Evolutionary conservation across 2,329 filamentous ascomycete species (phyloP).

Genomic region (Paraconiothyrium brasiliense): DNA sequence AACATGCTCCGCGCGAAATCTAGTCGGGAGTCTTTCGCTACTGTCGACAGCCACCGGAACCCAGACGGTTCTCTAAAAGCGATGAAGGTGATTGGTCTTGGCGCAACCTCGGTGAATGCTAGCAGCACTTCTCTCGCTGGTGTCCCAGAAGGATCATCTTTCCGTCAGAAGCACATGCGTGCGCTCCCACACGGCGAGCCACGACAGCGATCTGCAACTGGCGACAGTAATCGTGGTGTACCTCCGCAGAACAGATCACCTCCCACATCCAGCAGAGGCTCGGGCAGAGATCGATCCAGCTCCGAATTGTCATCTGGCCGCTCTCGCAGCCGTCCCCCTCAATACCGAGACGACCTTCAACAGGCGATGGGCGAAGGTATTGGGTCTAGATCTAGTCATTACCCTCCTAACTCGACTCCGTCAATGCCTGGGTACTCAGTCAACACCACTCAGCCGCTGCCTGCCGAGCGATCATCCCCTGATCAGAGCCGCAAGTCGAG

Average conservation of each 20-base stretch:
- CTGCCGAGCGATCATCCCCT: conserved; percentile 36
- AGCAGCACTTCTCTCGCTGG: conserved; percentile 47
- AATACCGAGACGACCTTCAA: conserved; percentile 62
- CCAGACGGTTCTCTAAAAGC: conserved; percentile 62
- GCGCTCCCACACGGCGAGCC: conserved; percentile 42
- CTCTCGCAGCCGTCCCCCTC: conserved; percentile 62
- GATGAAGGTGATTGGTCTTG: conserved; percentile 70
- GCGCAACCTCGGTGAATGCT: conserved; percentile 50
- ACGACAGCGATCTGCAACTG: conserved; percentile 46
- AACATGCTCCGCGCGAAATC: conserved; percentile 73
- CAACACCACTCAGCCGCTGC: conserved; percentile 40
- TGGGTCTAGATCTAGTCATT: conserved; percentile 43
- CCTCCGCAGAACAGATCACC: conserved; percentile 47
- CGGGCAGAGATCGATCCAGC: conserved; percentile 62
- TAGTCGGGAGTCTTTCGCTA: conserved; percentile 72
- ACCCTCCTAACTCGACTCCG: conserved; percentile 44
- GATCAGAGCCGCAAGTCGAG: conserved; percentile 40
- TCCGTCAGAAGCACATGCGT: conserved; percentile 44
- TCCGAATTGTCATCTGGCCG: conserved; percentile 63
- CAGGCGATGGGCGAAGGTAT: conserved; percentile 59
- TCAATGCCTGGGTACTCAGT: conserved; percentile 46
- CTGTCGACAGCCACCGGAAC: conserved; percentile 43
- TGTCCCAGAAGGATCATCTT: conserved; percentile 39
- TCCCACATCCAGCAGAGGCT: conserved; percentile 51
- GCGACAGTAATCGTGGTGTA: conserved; percentile 42